Conservation (phyloP, 148 eudicot genomes). For the Polygonum maritimum region DNA sequence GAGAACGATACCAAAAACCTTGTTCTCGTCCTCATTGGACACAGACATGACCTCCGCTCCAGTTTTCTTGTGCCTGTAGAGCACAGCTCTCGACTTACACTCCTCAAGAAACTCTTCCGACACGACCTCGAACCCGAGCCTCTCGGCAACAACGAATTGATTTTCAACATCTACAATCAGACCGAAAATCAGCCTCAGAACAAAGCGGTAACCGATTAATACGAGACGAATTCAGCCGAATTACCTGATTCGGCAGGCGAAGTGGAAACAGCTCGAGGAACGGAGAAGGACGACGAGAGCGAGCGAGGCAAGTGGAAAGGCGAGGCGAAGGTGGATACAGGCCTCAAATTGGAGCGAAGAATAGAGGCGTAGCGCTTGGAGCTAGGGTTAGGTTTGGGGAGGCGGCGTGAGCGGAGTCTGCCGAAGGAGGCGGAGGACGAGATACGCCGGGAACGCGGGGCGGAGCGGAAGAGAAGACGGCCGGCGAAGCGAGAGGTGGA, state of each 20-base stretch:
- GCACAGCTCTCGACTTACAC: constrained; percentile 83
- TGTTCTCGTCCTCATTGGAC: constrained; percentile 90
- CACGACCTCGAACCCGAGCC: constrained; percentile 82
- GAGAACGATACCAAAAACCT: constrained; percentile 85
- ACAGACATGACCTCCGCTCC: constrained; percentile 90
- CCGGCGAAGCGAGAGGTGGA: constrained; percentile 27
- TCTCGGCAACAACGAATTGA: constrained; percentile 53
- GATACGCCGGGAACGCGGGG: constrained; percentile 16
- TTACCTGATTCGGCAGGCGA: constrained; percentile 37
- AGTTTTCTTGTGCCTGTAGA: constrained; percentile 78
- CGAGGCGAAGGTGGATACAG: constrained; percentile 20
- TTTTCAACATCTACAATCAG: constrained; percentile 30
- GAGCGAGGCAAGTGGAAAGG: constrained; percentile 17
- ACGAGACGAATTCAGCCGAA: neutral
- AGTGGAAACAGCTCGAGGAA: constrained; percentile 53
- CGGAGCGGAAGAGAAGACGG: constrained; percentile 27
- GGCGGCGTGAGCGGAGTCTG: constrained; percentile 23
- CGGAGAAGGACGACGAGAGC: constrained; percentile 40
- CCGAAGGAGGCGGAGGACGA: constrained; percentile 6
- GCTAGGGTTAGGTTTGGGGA: constrained; percentile 22
- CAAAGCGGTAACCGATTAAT: neutral
- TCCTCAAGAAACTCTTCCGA: constrained; percentile 80
- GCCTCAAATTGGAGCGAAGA: constrained; percentile 22
- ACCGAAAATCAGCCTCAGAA: neutral
- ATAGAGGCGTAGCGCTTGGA: constrained; percentile 19